phyloP scores from a whole-genome alignment of 208 protist species.

The Trypanosoma melophagium region DNA sequence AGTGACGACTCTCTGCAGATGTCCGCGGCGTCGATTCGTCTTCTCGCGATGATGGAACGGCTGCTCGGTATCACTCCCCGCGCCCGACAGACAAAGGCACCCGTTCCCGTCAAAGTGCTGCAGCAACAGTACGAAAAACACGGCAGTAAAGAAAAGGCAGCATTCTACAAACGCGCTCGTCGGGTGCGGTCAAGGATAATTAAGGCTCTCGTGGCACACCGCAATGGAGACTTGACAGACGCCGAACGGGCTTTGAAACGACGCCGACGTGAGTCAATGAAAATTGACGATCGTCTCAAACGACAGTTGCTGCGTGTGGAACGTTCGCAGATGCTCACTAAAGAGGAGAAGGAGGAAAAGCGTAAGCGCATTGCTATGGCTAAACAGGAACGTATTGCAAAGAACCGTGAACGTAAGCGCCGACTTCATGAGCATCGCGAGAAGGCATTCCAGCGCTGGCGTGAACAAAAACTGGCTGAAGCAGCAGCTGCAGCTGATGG shows the following conservation, averaged over 20 bases:
- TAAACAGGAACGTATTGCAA: slow-evolving; percentile 87
- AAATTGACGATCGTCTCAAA: slow-evolving; percentile 79
- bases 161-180: slow-evolving; percentile 62
- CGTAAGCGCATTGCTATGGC: slow-evolving; percentile 73
- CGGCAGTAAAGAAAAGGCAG: slow-evolving; percentile 39
- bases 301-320: slow-evolving; percentile 63
- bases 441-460: slow-evolving; percentile 80
- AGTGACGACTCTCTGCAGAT: slow-evolving; percentile 75
- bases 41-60: slow-evolving; percentile 65
- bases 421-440: slow-evolving; percentile 67
- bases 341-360: slow-evolving; percentile 84
- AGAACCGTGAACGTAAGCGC: slow-evolving; percentile 83
- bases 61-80: slow-evolving; percentile 64
- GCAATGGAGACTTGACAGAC: slow-evolving; percentile 74
- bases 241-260: slow-evolving; percentile 70
- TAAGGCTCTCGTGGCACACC: slow-evolving; percentile 73
- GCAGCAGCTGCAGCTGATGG: slow-evolving; percentile 20
- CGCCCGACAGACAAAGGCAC: slow-evolving; percentile 74
- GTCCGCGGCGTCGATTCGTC: slow-evolving; percentile 67
- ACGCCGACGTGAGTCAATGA: slow-evolving; percentile 65
- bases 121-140: slow-evolving; percentile 70
- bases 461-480: slow-evolving; percentile 65
- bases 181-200: slow-evolving; percentile 64
- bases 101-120: slow-evolving; percentile 75
- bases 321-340: slow-evolving; percentile 49